These are phyloP conservation scores for Blastobotrys arbuscula DNA, from an alignment of 1,139 yeast genomes.

Conservation along the genomic window DNA sequence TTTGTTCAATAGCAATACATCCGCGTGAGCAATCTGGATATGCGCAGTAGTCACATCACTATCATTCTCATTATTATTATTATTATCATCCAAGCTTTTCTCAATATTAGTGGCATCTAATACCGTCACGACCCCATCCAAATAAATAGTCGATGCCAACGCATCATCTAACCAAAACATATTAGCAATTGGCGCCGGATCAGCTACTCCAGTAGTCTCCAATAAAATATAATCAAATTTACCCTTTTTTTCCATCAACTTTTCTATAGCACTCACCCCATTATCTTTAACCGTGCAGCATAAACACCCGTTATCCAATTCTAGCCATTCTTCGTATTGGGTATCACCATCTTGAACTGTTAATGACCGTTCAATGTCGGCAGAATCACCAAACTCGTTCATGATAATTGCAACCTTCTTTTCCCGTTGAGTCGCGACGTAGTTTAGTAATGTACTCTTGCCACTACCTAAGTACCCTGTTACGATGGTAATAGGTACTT, in stretches of 20 bases:
- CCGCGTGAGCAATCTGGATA: conserved; percentile 86
- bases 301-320: conserved; percentile 90
- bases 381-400: conserved; percentile 56
- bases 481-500: conserved; percentile 86
- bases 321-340: conserved; percentile 86
- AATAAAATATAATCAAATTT: conserved; percentile 80
- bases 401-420: conserved; percentile 81
- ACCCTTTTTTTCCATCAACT: conserved; percentile 66
- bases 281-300: conserved; percentile 95
- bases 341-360: conserved; percentile 58
- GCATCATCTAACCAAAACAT: conserved; percentile 98
- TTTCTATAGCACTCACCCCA: conserved; percentile 92
- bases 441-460: conserved; percentile 67
- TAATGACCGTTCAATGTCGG: conserved; percentile 82
- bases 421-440: conserved; percentile 62
- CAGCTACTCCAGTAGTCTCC: conserved; percentile 98
- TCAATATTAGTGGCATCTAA: conserved; percentile 70
- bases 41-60: conserved; percentile 77
- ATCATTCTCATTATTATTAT: conserved; percentile 54
- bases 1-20: conserved; percentile 72
- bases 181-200: conserved; percentile 90
- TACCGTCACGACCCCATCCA: conserved; percentile 93
- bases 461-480: conserved; percentile 97
- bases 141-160: conserved; percentile 70
- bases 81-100: conserved; percentile 63